Conservation (phyloP, 202 grass and related monocot species). For the Zizania palustris region DNA sequence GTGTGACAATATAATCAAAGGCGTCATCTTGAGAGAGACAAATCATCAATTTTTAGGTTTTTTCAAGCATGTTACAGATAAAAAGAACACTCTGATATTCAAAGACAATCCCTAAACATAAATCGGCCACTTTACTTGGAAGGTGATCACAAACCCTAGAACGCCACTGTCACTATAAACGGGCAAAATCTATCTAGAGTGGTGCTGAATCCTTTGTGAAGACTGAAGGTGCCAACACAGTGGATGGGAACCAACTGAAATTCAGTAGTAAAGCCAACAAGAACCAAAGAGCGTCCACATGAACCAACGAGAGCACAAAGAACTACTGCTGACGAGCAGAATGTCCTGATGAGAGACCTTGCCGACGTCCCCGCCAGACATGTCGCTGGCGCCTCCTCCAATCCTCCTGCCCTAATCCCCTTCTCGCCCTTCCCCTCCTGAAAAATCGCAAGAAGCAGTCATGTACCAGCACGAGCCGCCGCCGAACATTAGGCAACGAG, state of each 20-base stretch:
- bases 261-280: background rate
- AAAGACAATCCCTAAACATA: background rate
- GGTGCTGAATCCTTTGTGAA: background rate
- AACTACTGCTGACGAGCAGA: conserved; percentile 51
- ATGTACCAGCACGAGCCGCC: background rate
- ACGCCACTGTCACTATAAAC: background rate
- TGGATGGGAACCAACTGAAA: background rate
- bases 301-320: background rate
- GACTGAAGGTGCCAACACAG: background rate
- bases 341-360: conserved; percentile 76
- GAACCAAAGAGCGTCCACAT: background rate
- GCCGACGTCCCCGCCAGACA: conserved; percentile 63
- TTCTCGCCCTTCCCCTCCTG: conserved; percentile 31
- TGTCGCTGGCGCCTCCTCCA: conserved; percentile 9
- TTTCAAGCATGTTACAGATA: background rate
- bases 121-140: background rate
- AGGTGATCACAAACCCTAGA: conserved; percentile 39
- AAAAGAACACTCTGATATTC: background rate
- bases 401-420: conserved; percentile 25
- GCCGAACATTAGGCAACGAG: background rate
- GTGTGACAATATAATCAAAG: too few species aligned
- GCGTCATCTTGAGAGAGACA: too few species aligned
- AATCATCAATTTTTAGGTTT: too few species aligned
- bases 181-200: background rate
- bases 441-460: background rate